A percentile compares a stretch with the other conserved stretches of the same genome.
Conservation (phyloP, 495 filamentous ascomycete species). For the Penicillium lagena region DNA sequence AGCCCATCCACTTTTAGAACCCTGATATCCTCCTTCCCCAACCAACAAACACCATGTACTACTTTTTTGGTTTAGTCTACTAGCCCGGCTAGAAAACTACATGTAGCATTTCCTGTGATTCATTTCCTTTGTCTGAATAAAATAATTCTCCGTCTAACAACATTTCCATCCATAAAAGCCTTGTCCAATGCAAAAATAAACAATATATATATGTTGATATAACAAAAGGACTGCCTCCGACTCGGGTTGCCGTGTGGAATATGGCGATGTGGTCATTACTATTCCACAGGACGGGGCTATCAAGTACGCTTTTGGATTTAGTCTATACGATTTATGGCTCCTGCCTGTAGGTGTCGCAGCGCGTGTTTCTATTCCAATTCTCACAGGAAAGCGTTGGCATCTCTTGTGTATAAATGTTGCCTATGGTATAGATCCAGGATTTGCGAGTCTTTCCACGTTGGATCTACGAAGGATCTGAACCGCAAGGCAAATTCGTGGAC, state of each 20-base stretch:
- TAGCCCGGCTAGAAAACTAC: conserved; percentile 37
- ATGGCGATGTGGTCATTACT: conserved; percentile 38
- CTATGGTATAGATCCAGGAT: no score
- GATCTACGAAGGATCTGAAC: no score
- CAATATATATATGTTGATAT: background rate
- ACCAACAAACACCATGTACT: conserved; percentile 18
- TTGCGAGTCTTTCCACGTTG: no score
- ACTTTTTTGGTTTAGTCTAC: conserved; percentile 27
- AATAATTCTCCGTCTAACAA: no score
- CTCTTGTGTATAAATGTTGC: no score
- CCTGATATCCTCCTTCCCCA: conserved; percentile 20
- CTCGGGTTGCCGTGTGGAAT: conserved; percentile 37
- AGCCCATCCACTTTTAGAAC: conserved; percentile 90
- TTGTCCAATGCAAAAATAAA: background rate
- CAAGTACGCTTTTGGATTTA: background rate
- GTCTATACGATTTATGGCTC: background rate
- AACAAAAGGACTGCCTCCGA: conserved; percentile 35
- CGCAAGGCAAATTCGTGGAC: no score
- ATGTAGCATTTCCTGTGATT: conserved; percentile 43
- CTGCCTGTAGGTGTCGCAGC: no score
- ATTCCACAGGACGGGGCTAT: conserved; percentile 21
- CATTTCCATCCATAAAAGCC: no score
- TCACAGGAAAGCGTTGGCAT: no score
- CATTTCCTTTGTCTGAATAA: conserved; percentile 21
- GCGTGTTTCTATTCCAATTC: no score